Conservation (phyloP, 2,329 filamentous ascomycete species). For the Diplodia seriata region DNA sequence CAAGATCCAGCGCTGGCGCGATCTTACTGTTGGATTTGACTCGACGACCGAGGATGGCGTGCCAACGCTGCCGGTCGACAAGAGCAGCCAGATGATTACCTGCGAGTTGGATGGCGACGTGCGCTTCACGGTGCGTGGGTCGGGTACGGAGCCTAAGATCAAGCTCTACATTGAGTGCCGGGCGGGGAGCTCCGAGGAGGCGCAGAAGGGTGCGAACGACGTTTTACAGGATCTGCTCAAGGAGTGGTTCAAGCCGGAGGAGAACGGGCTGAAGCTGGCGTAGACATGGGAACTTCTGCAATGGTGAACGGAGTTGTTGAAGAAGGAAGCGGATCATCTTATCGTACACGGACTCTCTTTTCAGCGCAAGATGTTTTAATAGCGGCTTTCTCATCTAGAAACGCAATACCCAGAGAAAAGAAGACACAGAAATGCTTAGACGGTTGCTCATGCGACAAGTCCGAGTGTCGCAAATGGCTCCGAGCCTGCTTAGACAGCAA, state of each 20-base stretch:
- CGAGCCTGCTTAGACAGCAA: neutral
- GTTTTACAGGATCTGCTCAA: constrained; percentile 55
- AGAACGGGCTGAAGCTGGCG: constrained; percentile 46
- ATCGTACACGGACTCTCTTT: neutral
- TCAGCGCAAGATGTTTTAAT: neutral
- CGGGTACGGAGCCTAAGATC: constrained; percentile 72
- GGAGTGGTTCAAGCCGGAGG: constrained; percentile 58
- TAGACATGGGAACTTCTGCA: constrained; percentile 30
- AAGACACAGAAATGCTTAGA: neutral
- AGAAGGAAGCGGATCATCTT: neutral
- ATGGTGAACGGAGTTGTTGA: neutral
- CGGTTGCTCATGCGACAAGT: neutral
- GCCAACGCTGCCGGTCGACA: constrained; percentile 64
- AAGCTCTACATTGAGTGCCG: constrained; percentile 64
- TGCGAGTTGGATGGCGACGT: constrained; percentile 63
- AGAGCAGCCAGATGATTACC: constrained; percentile 69
- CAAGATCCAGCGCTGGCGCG: constrained; percentile 65
- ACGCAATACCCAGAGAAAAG: constrained; percentile 8
- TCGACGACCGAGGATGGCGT: constrained; percentile 59
- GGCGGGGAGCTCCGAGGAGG: constrained; percentile 50
- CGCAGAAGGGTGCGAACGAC: constrained; percentile 53
- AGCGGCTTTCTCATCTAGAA: neutral
- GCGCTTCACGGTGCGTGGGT: constrained; percentile 66
- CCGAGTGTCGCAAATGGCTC: neutral
- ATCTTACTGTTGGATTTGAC: constrained; percentile 67